Evolutionary conservation across 2,329 filamentous ascomycete species (phyloP), one percentile per base, ranked within the genome.

Genomic region (Hawksworthiomyces lignivorus): DNA sequence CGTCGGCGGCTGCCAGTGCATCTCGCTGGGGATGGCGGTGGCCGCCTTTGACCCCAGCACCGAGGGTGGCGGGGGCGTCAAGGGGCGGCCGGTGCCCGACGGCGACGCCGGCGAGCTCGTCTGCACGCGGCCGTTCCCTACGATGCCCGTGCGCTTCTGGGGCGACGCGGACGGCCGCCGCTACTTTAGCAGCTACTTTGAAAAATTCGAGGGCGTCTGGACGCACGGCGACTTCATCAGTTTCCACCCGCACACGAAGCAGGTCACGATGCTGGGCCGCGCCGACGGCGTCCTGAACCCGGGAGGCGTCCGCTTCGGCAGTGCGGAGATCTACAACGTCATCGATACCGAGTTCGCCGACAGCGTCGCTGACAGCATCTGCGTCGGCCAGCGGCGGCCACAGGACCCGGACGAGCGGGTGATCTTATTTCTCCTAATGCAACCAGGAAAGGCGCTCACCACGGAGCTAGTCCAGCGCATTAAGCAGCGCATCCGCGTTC

Each of bases 261-360:
- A 35, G 19, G 20, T 35, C 32, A 35, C 19, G 10, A 35, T 35
- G 32, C 19, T 35, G 32, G 32, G 32, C 32, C 32, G 32, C 14
- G 32, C 32, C 19, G 32, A 35, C 32, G 32, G 32, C 7, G 32
- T 35, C 32, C 19, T 35, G n/a, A 35, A 35, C 10, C 32, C 32
- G 19, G 20, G 32, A 14, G 32, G 32, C 14, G 32, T 35, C 32
- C 32, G 32, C 32, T 35, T 35, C 24, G 32, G 32, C 32, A 35
- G 32, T 20, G 32, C 19, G n/a, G 32, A 35, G 32, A 35, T 35
- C 32, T 35, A 35, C 32, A 35, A 35, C 9, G 32, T 35, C 19
- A 22, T 35, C 32, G 32, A 35, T 12, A 14, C 18, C 19, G 32
- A 35, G 31, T 35, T 35, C 11, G 19, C 32, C 19, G 32, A 35